Evolutionary conservation across 306 rosid species (phyloP), one percentile per base, ranked within the genome.

Genomic region (Inga laurina): DNA sequence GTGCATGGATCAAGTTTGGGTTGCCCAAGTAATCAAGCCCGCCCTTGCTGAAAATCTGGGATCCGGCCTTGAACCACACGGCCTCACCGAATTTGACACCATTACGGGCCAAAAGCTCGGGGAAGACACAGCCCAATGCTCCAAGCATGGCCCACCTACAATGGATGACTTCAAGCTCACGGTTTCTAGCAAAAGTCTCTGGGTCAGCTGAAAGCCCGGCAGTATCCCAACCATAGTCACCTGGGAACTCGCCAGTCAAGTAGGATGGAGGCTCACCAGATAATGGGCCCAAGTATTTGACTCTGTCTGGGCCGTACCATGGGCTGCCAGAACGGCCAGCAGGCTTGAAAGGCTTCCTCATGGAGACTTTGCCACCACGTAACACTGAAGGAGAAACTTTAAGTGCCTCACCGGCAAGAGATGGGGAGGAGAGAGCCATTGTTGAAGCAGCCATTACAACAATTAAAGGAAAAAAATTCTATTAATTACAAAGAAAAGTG

Each of bases 61-160:
- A 76, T 6, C 95, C 95, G 3, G 93, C 95, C 89, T 91, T 91
- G 84, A 91, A 91, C 95, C 95, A 91, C 14, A 91, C 88, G 0
- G 91, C 95, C 46, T 91, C 93, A 0, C 74, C 74, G 1, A 91
- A 91, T 79, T 89, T 86, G 48, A 91, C 91, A 0, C 91, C 95
- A 6, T 90, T 91, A 19, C 95, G 89, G 68, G 95, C 75, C 82
- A 91, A 41, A 43, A 91, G 95, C 82, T 91, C 91, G 0, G 90
- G 95, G 82, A 91, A 91, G 72, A 91, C 93, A 9, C 93, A 90
- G 0, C 93, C 93, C 37, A 64, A 27, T 30, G 70, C 70, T 12
- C 70, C 70, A 32, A 64, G 70, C 70, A 64, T 64, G 5, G 70
- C 70, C 70, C 70, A 64, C 0, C 70, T 64, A 3, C 3, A 1